Conservation (phyloP, 306 rosid species). For the Fragaria ananassa region DNA sequence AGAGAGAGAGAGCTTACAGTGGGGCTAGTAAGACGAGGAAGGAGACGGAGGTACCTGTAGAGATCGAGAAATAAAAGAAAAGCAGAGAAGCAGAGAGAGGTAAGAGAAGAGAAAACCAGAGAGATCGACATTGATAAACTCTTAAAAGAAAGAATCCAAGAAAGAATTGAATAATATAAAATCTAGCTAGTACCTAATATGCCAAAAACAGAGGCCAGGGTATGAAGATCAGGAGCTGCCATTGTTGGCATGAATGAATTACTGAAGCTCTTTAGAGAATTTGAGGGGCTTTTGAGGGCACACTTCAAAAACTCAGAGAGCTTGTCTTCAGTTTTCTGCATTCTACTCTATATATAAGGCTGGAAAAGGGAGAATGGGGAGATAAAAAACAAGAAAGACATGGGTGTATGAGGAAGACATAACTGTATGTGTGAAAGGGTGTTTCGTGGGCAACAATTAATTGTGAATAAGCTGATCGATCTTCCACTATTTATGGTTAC, state of each 20-base stretch:
- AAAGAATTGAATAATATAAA: not conserved
- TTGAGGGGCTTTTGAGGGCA: slow-evolving; percentile 6
- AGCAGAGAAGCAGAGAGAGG: not conserved
- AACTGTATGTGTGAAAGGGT: slow-evolving; percentile 5
- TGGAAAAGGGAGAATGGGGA: not conserved
- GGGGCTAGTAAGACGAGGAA: slow-evolving; percentile 33
- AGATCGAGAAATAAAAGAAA: too few species aligned
- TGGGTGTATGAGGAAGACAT: not conserved
- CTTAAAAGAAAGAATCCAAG: not conserved
- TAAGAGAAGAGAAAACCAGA: not conserved
- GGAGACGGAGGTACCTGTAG: slow-evolving; percentile 26
- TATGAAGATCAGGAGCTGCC: slow-evolving; percentile 15
- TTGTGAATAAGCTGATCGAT: not conserved
- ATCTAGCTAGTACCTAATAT: slow-evolving; percentile 29
- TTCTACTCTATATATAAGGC: not conserved
- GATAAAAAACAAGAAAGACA: not conserved
- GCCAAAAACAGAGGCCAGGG: slow-evolving; percentile 39
- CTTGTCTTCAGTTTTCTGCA: not conserved
- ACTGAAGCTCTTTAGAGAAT: slow-evolving; percentile 1
- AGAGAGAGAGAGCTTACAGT: slow-evolving; percentile 16
- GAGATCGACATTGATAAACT: too few species aligned
- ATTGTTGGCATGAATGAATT: slow-evolving; percentile 17
- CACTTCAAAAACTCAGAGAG: slow-evolving; percentile 13
- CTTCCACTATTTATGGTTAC: not conserved
- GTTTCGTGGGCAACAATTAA: slow-evolving; percentile 7